Percentiles rank a stretch among this genome's conserved stretches.
Conservation (phyloP, 306 rosid genomes). For the Glycine tomentella region DNA sequence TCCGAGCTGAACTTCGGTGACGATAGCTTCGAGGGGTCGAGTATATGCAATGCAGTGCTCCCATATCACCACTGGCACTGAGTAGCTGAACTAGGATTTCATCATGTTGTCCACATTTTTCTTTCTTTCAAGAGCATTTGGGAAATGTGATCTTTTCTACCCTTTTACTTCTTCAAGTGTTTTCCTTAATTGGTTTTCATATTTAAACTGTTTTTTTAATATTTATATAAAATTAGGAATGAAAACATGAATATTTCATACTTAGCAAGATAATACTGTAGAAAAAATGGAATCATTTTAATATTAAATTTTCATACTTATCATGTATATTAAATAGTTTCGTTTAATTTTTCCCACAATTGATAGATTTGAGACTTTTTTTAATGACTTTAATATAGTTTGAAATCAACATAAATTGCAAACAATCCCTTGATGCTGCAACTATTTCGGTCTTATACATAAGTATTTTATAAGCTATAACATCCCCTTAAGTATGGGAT, state of each 20-base stretch:
- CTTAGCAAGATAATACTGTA: too few species aligned
- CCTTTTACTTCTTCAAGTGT: too few species aligned
- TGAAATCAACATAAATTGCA: neutral
- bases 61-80: neutral
- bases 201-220: too few species aligned
- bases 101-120: neutral
- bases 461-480: neutral
- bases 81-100: neutral
- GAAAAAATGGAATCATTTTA: too few species aligned
- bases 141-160: neutral
- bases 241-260: too few species aligned
- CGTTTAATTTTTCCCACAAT: neutral
- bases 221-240: too few species aligned
- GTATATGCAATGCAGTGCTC: neutral
- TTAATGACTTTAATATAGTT: neutral
- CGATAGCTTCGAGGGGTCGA: constrained; percentile 16
- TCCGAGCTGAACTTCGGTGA: neutral
- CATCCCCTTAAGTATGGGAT: neutral
- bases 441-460: neutral
- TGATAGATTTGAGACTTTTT: neutral
- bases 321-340: neutral
- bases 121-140: neutral
- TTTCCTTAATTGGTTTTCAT: too few species aligned
- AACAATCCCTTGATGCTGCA: neutral
- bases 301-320: neutral